Evolutionary conservation across 225 moss, liverwort and hornwort genomes (phyloP).

Genomic region (Pseudisothecium myosuroides): DNA sequence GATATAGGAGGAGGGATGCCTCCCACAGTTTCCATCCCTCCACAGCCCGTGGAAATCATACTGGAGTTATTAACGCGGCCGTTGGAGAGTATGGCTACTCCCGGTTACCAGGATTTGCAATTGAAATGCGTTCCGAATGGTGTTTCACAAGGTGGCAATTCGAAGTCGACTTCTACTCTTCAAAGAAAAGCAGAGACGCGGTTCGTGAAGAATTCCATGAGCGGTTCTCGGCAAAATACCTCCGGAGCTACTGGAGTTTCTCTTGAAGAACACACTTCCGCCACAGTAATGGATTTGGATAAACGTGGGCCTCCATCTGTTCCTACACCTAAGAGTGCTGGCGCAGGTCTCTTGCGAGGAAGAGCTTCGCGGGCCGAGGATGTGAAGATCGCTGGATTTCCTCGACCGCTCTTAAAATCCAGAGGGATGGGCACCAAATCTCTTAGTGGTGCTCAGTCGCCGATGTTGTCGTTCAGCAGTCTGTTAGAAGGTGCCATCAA

Average conservation of each 20-base stretch:
- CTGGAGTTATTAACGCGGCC: neutral
- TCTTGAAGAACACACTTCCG: neutral
- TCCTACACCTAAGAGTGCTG: neutral
- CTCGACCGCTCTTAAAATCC: neutral
- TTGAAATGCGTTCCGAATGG: constrained; percentile 2
- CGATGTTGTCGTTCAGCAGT: neutral
- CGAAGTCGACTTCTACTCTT: neutral
- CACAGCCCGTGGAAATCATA: neutral
- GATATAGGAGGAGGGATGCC: constrained; percentile 5
- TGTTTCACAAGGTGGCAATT: neutral
- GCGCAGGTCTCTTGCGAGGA: neutral
- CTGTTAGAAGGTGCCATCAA: neutral
- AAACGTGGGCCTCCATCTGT: neutral
- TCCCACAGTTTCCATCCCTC: neutral
- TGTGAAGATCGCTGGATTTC: neutral
- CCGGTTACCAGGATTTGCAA: neutral
- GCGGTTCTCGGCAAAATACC: neutral
- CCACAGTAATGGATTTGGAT: neutral
- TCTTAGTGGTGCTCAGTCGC: neutral
- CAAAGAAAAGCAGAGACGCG: neutral
- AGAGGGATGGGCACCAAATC: neutral
- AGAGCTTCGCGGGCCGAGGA: neutral
- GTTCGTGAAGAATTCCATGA: neutral
- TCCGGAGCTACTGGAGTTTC: neutral
- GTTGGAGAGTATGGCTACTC: neutral